phyloP scores from a whole-genome alignment of 2,329 filamentous ascomycete species.

The Bipolaris zeicola region DNA sequence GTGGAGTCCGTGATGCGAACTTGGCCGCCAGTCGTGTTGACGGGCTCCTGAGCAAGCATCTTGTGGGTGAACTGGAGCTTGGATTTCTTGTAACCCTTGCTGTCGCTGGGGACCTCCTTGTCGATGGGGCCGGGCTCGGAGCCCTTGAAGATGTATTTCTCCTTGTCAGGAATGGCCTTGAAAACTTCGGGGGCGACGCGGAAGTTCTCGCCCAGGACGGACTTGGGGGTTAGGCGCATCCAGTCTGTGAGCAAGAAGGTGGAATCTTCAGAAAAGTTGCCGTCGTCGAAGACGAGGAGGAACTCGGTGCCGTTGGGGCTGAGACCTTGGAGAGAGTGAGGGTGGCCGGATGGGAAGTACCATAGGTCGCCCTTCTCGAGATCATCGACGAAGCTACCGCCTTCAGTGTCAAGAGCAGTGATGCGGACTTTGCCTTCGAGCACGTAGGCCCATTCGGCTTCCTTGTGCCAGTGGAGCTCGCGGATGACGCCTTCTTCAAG shows the following conservation, averaged over 20 bases:
- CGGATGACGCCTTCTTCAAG: conserved; percentile 74
- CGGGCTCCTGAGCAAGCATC: conserved; percentile 71
- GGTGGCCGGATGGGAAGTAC: conserved; percentile 80
- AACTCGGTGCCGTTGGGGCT: conserved; percentile 69
- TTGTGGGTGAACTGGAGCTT: conserved; percentile 72
- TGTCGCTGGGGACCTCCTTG: conserved; percentile 64
- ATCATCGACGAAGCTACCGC: conserved; percentile 78
- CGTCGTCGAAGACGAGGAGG: conserved; percentile 66
- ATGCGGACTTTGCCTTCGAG: conserved; percentile 73
- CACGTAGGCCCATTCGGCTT: conserved; percentile 79
- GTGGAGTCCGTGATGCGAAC: conserved; percentile 77
- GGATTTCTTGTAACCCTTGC: conserved; percentile 68
- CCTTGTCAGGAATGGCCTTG: conserved; percentile 65
- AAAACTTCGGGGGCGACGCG: conserved; percentile 74
- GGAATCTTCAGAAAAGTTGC: conserved; percentile 66
- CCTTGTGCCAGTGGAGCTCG: conserved; percentile 81
- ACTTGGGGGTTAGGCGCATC: conserved; percentile 73
- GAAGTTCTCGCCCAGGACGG: conserved; percentile 76
- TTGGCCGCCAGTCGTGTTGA: conserved; percentile 69
- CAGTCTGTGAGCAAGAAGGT: conserved; percentile 77
- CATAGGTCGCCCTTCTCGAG: conserved; percentile 76
- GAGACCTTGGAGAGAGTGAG: conserved; percentile 77
- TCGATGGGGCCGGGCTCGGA: conserved; percentile 67
- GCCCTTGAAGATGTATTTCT: conserved; percentile 81
- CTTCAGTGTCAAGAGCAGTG: conserved; percentile 75